phyloP scores from a whole-genome alignment of 148 eudicot species.

The Rhododendron vialii region DNA sequence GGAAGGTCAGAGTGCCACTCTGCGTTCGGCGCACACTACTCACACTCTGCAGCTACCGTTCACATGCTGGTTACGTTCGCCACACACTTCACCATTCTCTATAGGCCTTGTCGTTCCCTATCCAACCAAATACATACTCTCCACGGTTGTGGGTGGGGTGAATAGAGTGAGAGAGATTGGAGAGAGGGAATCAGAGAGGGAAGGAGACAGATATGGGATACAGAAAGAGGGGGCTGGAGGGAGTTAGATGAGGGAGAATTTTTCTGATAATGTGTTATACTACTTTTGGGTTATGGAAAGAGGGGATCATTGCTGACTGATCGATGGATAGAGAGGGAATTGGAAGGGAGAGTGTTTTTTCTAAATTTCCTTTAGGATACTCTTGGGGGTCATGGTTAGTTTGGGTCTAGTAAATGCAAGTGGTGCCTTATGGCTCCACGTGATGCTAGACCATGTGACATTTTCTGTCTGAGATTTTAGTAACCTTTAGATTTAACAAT shows the following conservation, averaged over 20 bases:
- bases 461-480: neutral
- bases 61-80: neutral
- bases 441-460: neutral
- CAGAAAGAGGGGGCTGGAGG: neutral
- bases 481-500: neutral
- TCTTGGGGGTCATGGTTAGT: neutral
- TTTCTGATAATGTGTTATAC: neutral
- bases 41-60: neutral
- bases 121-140: neutral
- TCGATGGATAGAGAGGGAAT: neutral
- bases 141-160: neutral
- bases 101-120: neutral
- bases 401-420: neutral
- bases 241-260: neutral
- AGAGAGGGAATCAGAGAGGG: neutral
- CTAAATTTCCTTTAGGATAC: neutral
- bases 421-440: neutral
- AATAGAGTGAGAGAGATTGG: neutral
- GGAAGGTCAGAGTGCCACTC: neutral
- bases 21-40: neutral
- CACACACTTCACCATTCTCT: neutral
- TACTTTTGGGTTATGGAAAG: neutral
- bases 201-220: neutral
- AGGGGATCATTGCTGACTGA: neutral
- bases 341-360: neutral